A percentile compares a stretch with the other conserved stretches of the same genome.
These are phyloP conservation scores for Nemania serpens DNA, from an alignment of 2,329 filamentous ascomycete genomes.

Conservation along the genomic window DNA sequence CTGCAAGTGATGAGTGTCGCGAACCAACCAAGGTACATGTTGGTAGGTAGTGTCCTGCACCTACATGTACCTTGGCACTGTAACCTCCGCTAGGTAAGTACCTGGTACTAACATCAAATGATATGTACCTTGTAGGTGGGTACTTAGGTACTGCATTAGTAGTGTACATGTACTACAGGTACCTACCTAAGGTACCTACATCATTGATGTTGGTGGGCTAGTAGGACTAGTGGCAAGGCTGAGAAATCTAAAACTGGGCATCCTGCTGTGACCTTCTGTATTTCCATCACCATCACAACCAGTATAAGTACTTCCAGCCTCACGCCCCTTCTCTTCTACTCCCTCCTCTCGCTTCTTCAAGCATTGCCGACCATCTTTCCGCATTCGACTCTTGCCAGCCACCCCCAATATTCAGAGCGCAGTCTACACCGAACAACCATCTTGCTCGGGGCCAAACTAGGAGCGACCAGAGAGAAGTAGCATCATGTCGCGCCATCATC, in stretches of 20 bases:
- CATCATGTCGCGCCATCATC: slow-evolving; percentile 42
- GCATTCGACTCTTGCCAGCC: background rate
- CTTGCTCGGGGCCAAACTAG: background rate
- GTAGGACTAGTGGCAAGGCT: slow-evolving; percentile 49
- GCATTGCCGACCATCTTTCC: background rate
- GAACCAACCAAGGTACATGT: background rate
- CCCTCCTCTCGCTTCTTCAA: background rate
- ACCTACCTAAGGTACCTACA: too few species aligned
- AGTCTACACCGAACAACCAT: background rate
- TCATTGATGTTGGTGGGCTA: background rate
- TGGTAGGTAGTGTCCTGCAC: too few species aligned
- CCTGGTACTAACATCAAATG: background rate
- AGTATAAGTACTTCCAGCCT: too few species aligned
- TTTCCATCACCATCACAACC: background rate
- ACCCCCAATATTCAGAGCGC: background rate
- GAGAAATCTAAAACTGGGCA: slow-evolving; percentile 47
- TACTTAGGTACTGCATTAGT: too few species aligned
- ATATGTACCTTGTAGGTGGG: background rate
- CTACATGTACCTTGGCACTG: too few species aligned
- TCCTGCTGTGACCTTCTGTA: background rate
- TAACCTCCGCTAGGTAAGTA: background rate
- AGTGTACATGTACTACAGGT: too few species aligned
- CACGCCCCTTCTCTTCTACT: background rate
- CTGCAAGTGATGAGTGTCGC: background rate
- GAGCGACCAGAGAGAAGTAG: background rate